Conservation (phyloP, 202 grass and related monocot species). For the Cymbopogon flexuosus region DNA sequence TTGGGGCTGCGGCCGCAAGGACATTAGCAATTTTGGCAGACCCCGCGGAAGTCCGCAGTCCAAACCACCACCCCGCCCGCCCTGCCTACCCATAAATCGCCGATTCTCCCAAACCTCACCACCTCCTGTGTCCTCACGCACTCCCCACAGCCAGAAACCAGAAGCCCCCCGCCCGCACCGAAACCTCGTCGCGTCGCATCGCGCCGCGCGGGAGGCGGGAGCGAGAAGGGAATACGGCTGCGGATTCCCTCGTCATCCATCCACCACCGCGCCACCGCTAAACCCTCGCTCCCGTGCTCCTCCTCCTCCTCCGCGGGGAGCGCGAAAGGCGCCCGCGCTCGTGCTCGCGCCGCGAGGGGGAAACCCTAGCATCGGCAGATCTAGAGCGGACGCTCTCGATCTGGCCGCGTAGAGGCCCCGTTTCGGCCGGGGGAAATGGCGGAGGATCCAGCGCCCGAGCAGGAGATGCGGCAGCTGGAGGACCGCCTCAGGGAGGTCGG, state of each 20-base stretch:
- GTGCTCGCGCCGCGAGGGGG: conserved; percentile 15
- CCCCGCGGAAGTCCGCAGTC: conserved; percentile 33
- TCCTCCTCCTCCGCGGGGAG: neutral
- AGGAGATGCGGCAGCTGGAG: conserved; percentile 35
- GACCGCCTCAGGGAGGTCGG: conserved; percentile 47
- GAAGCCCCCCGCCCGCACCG: no score
- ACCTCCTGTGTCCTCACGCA: no score
- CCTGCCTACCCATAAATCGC: conserved; percentile 15
- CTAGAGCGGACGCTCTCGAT: conserved; percentile 40
- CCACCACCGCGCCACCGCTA: neutral
- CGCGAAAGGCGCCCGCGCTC: neutral
- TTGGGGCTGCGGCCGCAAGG: no score
- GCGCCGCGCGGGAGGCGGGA: neutral
- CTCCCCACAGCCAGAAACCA: no score
- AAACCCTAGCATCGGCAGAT: conserved; percentile 50
- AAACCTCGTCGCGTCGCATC: neutral
- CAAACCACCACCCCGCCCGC: neutral
- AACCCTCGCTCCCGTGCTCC: neutral
- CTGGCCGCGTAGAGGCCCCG: conserved; percentile 7
- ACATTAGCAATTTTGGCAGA: conserved; percentile 37
- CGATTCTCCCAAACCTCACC: conserved; percentile 27
- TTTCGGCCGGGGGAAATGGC: conserved; percentile 43
- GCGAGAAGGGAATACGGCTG: neutral
- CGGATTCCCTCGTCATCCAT: conserved; percentile 8
- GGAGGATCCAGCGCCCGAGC: conserved; percentile 12